Base-by-base conservation (phyloP, 2,329 filamentous ascomycete species). In the Penicillium sp. region DNA sequence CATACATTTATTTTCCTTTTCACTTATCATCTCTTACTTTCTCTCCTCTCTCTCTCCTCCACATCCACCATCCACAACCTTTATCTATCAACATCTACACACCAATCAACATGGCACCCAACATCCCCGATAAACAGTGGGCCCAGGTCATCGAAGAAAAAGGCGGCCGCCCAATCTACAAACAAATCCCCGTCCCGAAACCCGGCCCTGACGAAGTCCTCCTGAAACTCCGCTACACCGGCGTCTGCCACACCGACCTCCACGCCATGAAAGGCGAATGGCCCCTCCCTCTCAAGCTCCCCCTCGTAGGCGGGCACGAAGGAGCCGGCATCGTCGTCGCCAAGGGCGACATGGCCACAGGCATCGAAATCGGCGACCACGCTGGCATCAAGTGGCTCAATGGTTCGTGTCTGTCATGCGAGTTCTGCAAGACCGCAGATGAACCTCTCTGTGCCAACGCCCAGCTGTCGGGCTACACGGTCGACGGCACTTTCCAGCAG, bases 381-480 rank as follows among this genome's bases (percentile, higher is more conserved):
- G 91, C 83, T 51, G 91, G 91, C 66, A 80, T 97, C 70, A 95
- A 89, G 54, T 96, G 89, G 89, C 77, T 96, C 64, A 93, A 95
- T 71, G 87, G 88, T 54, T 85, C 86, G 38, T 96, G 91, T 71
- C 76, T 95, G 52, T 70, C 77, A 55, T 97, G 90, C 74, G 78
- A 82, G 59, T 95, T 87, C 78, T 96, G 90, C 75, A 82, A 85
- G 65, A 78, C 82, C 58, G 70, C 80, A 39, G 86, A 95, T 59
- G 90, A 96, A 74, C 85, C 88, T 2, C 83, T 95, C 5, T 97
- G 91, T 74, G 69, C 78, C 13, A 75, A 86, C 49, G 81, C 87
- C 22, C 73, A 79, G 28, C 80, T 95, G 32, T 94, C 89, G 0
- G 91, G 91, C 46, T 95, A 94, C 78, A 94, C 88, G 4, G 89